Base-by-base conservation (phyloP, 768 basidiomycete genomes). In the Leucocoprinus sp. region DNA sequence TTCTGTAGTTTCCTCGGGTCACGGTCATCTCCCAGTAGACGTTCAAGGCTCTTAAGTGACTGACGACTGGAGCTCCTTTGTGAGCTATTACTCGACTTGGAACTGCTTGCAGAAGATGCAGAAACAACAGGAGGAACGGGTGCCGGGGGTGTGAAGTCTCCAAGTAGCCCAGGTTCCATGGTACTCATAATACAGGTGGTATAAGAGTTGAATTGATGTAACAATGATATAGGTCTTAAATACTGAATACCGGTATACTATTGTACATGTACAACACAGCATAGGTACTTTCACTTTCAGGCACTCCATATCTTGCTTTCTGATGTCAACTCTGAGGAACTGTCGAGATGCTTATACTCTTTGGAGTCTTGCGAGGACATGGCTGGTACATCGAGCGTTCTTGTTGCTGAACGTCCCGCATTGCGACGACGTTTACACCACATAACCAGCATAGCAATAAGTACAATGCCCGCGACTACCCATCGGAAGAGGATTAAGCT, bases 1-100 rank as follows among this genome's bases (percentile, higher is more conserved):
- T 28, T 52, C 36, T 48, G 50, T 28, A 52, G 18, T 17, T 57
- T 52, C 24, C 36, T 43, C 5, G 51, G 37, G 9, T 56, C 54
- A 7, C 46, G 29, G 22, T 50, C 43, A 11, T 40, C 51, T 29
- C 39, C 28, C 11, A 51, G 46, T 18, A 48, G 26, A 12, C 46
- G 48, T 15, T 37, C 22, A 8, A 43, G 48, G 17, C 42, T 48
- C 39, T 48, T 48, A 18, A 48, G 48, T 15, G 48, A 49, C 23
- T 37, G 48, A 17, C 48, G 37, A 33, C 42, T 38, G 18, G 36
- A 37, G 7, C 15, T 18, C 5, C 27, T 31, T 14, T n/a, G 12
- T 14, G 48, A 35, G 39, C 28, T 23, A 31, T 24, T 42, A 27
- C 27, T 37, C 14, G n/a, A 18, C n/a, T 19, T 39, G 1, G 39